A percentile compares a stretch with the other conserved stretches of the same genome.
Evolutionary conservation across 2,329 filamentous ascomycete genomes (phyloP).

Genomic region (Simplicillium sp.): DNA sequence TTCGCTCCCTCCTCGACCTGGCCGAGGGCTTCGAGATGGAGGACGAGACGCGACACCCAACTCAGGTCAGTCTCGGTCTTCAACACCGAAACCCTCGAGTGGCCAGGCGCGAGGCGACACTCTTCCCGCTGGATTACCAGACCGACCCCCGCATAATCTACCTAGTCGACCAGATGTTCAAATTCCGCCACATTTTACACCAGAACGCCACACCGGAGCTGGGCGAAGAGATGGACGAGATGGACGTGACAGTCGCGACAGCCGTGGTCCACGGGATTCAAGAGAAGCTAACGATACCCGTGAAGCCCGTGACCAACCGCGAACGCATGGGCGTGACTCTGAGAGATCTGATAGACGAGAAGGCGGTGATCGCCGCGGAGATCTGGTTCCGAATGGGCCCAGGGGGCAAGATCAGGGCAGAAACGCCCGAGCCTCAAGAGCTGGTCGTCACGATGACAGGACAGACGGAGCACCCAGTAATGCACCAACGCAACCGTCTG

Average conservation of each 20-base stretch:
- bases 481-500: constrained; percentile 14
- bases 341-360: not conserved
- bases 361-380: constrained; percentile 9
- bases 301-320: constrained; percentile 18
- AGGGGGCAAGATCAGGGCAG: constrained; percentile 19
- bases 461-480: constrained; percentile 17
- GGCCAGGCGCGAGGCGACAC: constrained; percentile 12
- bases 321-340: constrained; percentile 16
- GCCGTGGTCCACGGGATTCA: constrained; percentile 18
- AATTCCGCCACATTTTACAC: constrained; percentile 35
- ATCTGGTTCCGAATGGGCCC: not conserved
- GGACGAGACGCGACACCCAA: constrained; percentile 14
- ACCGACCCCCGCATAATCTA: constrained; percentile 28
- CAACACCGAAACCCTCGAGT: constrained; percentile 14
- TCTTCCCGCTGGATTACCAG: constrained; percentile 25
- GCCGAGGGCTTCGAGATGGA: constrained; percentile 15
- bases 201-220: constrained; percentile 30
- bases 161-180: constrained; percentile 52
- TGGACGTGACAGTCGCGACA: constrained; percentile 17
- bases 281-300: constrained; percentile 21
- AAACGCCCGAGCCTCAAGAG: constrained; percentile 18
- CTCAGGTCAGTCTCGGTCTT: constrained; percentile 14
- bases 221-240: constrained; percentile 12
- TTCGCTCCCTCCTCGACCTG: constrained; percentile 21
- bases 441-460: constrained; percentile 16